Conservation (phyloP, 495 filamentous ascomycete genomes). For the Annulohypoxylon bovei region DNA sequence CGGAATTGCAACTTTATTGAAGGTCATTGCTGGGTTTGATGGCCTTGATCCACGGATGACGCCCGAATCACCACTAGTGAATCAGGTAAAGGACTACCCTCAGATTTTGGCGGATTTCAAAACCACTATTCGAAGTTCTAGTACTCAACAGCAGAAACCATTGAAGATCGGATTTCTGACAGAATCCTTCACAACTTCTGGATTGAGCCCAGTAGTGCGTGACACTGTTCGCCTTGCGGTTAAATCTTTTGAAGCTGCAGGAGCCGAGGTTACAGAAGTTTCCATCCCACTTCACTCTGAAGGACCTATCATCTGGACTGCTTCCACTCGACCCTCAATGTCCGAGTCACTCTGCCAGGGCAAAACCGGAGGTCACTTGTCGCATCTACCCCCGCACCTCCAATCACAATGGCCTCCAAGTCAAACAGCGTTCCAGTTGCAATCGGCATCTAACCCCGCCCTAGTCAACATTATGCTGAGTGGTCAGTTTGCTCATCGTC, state of each 20-base stretch:
- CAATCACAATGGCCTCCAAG: slow-evolving; percentile 12
- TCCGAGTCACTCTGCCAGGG: slow-evolving; percentile 52
- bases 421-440: slow-evolving; percentile 53
- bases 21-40: slow-evolving; percentile 60
- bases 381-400: slow-evolving; percentile 11
- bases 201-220: not conserved
- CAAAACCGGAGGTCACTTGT: slow-evolving; percentile 48
- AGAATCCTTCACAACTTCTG: not conserved
- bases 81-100: slow-evolving; percentile 47
- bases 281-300: slow-evolving; percentile 62
- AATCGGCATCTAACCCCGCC: slow-evolving; percentile 55
- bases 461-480: slow-evolving; percentile 56
- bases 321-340: slow-evolving; percentile 55
- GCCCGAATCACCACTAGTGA: slow-evolving; percentile 44
- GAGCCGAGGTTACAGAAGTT: slow-evolving; percentile 60
- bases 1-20: slow-evolving; percentile 55
- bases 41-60: slow-evolving; percentile 57
- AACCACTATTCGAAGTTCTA: not conserved
- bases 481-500: slow-evolving; percentile 42
- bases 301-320: slow-evolving; percentile 61
- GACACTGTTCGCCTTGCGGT: not conserved
- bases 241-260: slow-evolving; percentile 26
- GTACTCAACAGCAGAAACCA: not conserved
- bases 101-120: slow-evolving; percentile 13
- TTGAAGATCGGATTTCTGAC: not conserved